A percentile compares a stretch with the other conserved stretches of the same genome.
Evolutionary conservation across 2,329 filamentous ascomycete genomes (phyloP).

Genomic region (Pseudomassariella vexata): DNA sequence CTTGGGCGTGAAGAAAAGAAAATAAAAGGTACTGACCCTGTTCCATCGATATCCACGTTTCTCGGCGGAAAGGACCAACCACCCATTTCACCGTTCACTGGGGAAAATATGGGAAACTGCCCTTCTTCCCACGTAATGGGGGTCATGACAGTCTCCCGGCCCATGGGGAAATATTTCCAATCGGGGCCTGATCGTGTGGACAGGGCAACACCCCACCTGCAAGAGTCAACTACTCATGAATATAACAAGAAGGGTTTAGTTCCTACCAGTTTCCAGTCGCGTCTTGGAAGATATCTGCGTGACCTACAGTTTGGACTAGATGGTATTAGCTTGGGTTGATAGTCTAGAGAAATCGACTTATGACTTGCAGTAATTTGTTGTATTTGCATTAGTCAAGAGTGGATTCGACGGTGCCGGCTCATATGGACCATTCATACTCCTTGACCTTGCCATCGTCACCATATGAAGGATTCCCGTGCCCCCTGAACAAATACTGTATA

Average conservation of each 20-base stretch:
- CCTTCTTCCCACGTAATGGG: conserved; percentile 29
- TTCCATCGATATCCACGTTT: conserved; percentile 14
- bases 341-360: no score
- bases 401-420: conserved; percentile 36
- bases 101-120: conserved; percentile 28
- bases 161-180: conserved; percentile 35
- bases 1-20: neutral
- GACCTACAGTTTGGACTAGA: conserved; percentile 46
- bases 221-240: neutral
- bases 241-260: neutral
- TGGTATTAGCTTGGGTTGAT: neutral
- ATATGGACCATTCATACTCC: conserved; percentile 36
- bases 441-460: conserved; percentile 41
- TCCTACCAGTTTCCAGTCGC: conserved; percentile 27
- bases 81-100: conserved; percentile 27
- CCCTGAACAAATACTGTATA: conserved; percentile 13
- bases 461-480: conserved; percentile 44
- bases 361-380: conserved; percentile 30
- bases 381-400: conserved; percentile 38
- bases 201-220: conserved; percentile 33
- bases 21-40: conserved; percentile 19
- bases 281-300: conserved; percentile 52
- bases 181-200: conserved; percentile 32
- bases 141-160: conserved; percentile 35
- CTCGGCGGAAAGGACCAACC: conserved; percentile 21